Conservation (phyloP, 1,139 yeast species). For the Geotrichum fermentans region DNA sequence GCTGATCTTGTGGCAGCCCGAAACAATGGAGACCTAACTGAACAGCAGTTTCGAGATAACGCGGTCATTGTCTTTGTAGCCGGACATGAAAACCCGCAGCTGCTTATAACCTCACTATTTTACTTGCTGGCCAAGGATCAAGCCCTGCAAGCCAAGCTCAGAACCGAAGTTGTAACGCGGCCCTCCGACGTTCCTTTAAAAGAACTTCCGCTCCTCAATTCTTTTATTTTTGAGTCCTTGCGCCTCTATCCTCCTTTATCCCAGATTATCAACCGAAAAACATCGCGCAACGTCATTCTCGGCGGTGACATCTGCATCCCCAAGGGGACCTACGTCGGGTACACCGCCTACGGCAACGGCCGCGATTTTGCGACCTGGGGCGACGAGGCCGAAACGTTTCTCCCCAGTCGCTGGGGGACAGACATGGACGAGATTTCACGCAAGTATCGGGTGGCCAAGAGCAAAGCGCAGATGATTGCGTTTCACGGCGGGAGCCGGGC, state of each 20-base stretch:
- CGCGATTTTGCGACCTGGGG: conserved; percentile 52
- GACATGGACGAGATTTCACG: conserved; percentile 30
- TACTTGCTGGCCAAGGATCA: conserved; percentile 46
- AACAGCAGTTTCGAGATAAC: conserved; percentile 51
- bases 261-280: conserved; percentile 51
- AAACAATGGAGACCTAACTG: conserved; percentile 39
- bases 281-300: conserved; percentile 40
- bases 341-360: conserved; percentile 54
- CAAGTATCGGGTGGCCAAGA: conserved; percentile 45
- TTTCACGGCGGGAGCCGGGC: conserved; percentile 62
- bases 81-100: conserved; percentile 62
- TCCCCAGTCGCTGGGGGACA: conserved; percentile 58
- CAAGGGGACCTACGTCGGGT: conserved; percentile 52
- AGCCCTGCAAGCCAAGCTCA: conserved; percentile 9
- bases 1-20: conserved; percentile 42
- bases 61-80: conserved; percentile 54
- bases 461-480: conserved; percentile 46
- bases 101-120: conserved; percentile 47
- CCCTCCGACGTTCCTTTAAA: conserved; percentile 22
- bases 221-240: conserved; percentile 49
- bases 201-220: conserved; percentile 33
- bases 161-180: conserved; percentile 14
- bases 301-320: conserved; percentile 48
- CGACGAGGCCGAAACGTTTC: conserved; percentile 44
- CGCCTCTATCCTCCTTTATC: conserved; percentile 57